phyloP scores from a whole-genome alignment of 768 basidiomycete species.

The Sarcodon sp. region DNA sequence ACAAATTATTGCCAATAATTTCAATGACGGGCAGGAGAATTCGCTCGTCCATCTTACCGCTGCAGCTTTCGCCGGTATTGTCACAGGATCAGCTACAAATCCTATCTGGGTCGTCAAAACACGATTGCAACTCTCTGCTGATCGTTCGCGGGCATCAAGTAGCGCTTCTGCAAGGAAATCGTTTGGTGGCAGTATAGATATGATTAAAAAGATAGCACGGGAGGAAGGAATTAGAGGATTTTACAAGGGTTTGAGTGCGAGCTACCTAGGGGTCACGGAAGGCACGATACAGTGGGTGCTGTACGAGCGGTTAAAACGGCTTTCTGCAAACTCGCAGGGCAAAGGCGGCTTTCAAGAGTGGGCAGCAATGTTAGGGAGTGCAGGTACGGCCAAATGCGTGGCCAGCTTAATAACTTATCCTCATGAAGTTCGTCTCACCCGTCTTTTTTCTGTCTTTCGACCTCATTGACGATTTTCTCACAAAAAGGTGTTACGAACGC shows the following conservation, averaged over 20 bases:
- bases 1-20: slow-evolving; percentile 70
- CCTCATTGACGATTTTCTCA: neutral
- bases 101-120: slow-evolving; percentile 99
- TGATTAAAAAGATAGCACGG: slow-evolving; percentile 61
- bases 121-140: slow-evolving; percentile 65
- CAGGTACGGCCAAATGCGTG: slow-evolving; percentile 87
- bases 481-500: slow-evolving; percentile 75
- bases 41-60: slow-evolving; percentile 75
- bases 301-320: slow-evolving; percentile 81
- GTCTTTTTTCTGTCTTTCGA: slow-evolving; percentile 2
- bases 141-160: slow-evolving; percentile 1
- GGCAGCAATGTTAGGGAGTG: slow-evolving; percentile 77
- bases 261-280: slow-evolving; percentile 92
- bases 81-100: slow-evolving; percentile 86
- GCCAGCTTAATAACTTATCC: slow-evolving; percentile 96
- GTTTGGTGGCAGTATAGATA: slow-evolving; percentile 25
- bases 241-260: slow-evolving; percentile 92
- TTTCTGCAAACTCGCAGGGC: slow-evolving; percentile 41
- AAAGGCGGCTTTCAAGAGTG: slow-evolving; percentile 52
- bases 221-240: slow-evolving; percentile 81
- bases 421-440: slow-evolving; percentile 64
- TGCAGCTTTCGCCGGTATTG: slow-evolving; percentile 77
- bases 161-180: neutral
- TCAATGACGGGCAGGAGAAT: slow-evolving; percentile 75
- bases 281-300: slow-evolving; percentile 95